Evolutionary conservation across 352 stramenopile genomes (phyloP).

Genomic region (Globisporangium cylindrosporum): DNA sequence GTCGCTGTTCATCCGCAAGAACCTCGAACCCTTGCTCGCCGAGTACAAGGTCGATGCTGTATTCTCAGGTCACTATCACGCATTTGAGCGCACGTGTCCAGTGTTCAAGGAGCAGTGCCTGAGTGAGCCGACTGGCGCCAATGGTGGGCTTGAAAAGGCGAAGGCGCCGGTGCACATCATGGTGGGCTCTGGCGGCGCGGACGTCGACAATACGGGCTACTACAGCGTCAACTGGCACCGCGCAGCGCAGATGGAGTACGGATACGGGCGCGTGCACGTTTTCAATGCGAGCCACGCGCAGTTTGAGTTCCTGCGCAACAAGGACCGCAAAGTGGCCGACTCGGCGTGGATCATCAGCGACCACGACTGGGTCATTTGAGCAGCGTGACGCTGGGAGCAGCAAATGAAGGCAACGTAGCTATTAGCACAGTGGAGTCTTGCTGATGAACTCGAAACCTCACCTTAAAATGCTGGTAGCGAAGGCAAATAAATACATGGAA

Average conservation of each 20-base stretch:
- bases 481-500: neutral
- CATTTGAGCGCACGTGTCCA: slow-evolving; percentile 90
- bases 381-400: neutral
- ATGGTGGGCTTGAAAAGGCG: slow-evolving; percentile 16
- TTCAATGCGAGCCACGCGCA: slow-evolving; percentile 58
- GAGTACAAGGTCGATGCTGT: slow-evolving; percentile 88
- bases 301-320: slow-evolving; percentile 73
- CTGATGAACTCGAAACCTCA: neutral
- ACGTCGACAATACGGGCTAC: slow-evolving; percentile 57
- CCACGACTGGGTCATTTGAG: slow-evolving; percentile 31
- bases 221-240: slow-evolving; percentile 59
- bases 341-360: slow-evolving; percentile 30
- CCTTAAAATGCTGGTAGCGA: neutral
- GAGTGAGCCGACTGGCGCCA: slow-evolving; percentile 28
- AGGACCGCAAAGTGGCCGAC: slow-evolving; percentile 12
- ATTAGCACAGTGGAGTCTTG: neutral
- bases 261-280: slow-evolving; percentile 76
- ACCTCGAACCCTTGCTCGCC: slow-evolving; percentile 89
- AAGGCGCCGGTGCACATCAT: slow-evolving; percentile 81
- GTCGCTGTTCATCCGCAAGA: slow-evolving; percentile 69
- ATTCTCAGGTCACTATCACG: slow-evolving; percentile 91
- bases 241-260: slow-evolving; percentile 54
- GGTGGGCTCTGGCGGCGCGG: slow-evolving; percentile 80
- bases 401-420: neutral
- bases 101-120: slow-evolving; percentile 70